Base-by-base conservation (phyloP, 768 basidiomycete genomes). In the Suillus hirtellus region DNA sequence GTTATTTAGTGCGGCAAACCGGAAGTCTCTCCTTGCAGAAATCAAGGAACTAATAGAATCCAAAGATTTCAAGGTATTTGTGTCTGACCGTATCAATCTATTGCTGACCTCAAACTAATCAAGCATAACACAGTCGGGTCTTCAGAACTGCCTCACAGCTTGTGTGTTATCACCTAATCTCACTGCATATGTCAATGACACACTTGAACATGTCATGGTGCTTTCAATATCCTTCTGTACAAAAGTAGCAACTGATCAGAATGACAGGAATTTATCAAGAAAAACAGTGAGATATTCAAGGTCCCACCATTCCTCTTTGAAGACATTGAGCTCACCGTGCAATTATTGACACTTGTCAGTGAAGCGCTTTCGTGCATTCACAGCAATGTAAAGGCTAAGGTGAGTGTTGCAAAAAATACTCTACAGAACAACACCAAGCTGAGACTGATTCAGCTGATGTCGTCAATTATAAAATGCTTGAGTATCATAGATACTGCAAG, bases 81-180 rank as follows among this genome's bases (percentile, higher is more conserved):
- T 21, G 14, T 46, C 44, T 46, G 1, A 46, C 44, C 1, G 44
- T 46, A 4, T 24, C 24, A 24, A 31, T 31, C 31, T 31, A 4
- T 4, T 31, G n/a, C 44, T 2, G 10, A 46, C 44, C 1, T 21
- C 19, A 46, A 46, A 11, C 4, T 46, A 4, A 46, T 46, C 44
- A 21, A 3, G 44, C 44, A 46, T 46, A 2, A 60, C 44, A 43
- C 60, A 61, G 60, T 31, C 49, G 27, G 9, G 34, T 17, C 47
- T 61, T 34, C 44, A 31, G 1, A 40, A 34, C 42, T 34, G 35
- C 35, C 43, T 61, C 46, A 61, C 35, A 1, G 60, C 49, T 2
- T 61, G 60, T 61, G 21, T 61, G 34, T 47, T 61, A 34, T 61
- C 60, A 15, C 60, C 60, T 2, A 61, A 52, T 52, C 44, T 61